Evolutionary conservation across 1,284 basidiomycete genomes (phyloP).

Genomic region (Ceratorhiza oryzae-sativae): DNA sequence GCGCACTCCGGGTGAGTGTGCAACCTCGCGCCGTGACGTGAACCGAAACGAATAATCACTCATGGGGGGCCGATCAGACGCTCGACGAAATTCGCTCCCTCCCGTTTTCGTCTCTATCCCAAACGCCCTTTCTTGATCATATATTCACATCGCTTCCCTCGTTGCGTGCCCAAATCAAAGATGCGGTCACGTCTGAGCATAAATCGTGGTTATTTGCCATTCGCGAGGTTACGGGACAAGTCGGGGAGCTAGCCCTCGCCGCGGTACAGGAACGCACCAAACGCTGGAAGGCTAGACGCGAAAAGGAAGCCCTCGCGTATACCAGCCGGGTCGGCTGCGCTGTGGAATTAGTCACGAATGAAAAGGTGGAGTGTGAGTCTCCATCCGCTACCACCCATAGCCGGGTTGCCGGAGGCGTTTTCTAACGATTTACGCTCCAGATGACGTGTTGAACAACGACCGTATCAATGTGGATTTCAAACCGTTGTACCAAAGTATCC

Average conservation of each 20-base stretch:
- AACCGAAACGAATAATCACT: not conserved
- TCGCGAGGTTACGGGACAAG: conserved; percentile 83
- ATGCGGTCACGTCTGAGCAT: conserved; percentile 91
- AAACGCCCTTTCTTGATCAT: conserved; percentile 93
- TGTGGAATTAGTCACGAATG: conserved; percentile 92
- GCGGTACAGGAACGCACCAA: conserved; percentile 86
- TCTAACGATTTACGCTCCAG: conserved; percentile 55
- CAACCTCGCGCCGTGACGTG: too few species aligned
- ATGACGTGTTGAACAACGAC: conserved; percentile 91
- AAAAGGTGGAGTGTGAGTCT: conserved; percentile 88
- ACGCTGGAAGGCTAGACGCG: conserved; percentile 83
- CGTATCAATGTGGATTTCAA: conserved; percentile 90
- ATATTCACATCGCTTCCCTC: conserved; percentile 92
- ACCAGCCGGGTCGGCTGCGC: conserved; percentile 90
- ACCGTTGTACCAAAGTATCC: conserved; percentile 95
- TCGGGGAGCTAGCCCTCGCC: conserved; percentile 89
- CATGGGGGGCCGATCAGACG: conserved; percentile 61
- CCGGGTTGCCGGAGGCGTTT: not conserved
- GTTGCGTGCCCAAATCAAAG: conserved; percentile 86
- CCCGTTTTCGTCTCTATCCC: conserved; percentile 87
- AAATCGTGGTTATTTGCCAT: conserved; percentile 98
- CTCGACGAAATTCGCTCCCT: conserved; percentile 93
- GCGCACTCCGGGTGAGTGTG: conserved; percentile 85
- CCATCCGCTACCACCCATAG: not conserved
- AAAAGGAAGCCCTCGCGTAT: conserved; percentile 76